Evolutionary conservation across 192 early-diverging fungal genomes (phyloP).

Genomic region (Umbelopsis isabellina): DNA sequence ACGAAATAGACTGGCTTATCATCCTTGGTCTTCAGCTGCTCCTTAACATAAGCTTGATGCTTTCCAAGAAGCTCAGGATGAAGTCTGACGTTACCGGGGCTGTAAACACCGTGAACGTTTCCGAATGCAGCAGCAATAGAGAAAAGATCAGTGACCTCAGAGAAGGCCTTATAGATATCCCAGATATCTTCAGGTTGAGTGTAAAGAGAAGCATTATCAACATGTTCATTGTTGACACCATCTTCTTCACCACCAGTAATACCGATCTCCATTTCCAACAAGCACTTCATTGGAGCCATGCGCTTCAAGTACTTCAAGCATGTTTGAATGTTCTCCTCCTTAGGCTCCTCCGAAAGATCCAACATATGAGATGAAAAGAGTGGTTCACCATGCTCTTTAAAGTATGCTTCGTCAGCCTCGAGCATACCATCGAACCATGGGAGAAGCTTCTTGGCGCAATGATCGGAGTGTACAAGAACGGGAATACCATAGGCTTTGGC

Average conservation of each 20-base stretch:
- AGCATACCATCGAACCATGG: constrained; percentile 71
- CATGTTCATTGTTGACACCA: constrained; percentile 94
- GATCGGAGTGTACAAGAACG: constrained; percentile 88
- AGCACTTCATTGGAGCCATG: constrained; percentile 84
- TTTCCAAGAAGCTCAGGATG: constrained; percentile 88
- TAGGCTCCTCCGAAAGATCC: constrained; percentile 92
- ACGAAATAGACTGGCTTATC: constrained; percentile 88
- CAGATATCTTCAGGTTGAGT: constrained; percentile 96
- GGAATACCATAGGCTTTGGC: constrained; percentile 47
- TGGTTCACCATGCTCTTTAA: constrained; percentile 88
- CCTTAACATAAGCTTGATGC: constrained; percentile 83
- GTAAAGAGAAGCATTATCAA: constrained; percentile 90
- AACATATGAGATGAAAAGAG: constrained; percentile 98
- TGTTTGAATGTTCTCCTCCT: constrained; percentile 91
- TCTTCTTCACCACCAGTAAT: constrained; percentile 99
- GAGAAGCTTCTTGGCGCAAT: constrained; percentile 96
- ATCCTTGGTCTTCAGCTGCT: constrained; percentile 58
- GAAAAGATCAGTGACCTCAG: constrained; percentile 84
- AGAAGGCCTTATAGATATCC: constrained; percentile 92
- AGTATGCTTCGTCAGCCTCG: constrained; percentile 91
- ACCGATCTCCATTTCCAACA: constrained; percentile 98
- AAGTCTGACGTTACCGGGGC: constrained; percentile 89
- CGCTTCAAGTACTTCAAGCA: constrained; percentile 92
- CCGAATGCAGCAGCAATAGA: constrained; percentile 96
- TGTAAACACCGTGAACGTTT: constrained; percentile 95